phyloP scores from a whole-genome alignment of 2,329 filamentous ascomycete genomes.

The Talaromyces sp. region DNA sequence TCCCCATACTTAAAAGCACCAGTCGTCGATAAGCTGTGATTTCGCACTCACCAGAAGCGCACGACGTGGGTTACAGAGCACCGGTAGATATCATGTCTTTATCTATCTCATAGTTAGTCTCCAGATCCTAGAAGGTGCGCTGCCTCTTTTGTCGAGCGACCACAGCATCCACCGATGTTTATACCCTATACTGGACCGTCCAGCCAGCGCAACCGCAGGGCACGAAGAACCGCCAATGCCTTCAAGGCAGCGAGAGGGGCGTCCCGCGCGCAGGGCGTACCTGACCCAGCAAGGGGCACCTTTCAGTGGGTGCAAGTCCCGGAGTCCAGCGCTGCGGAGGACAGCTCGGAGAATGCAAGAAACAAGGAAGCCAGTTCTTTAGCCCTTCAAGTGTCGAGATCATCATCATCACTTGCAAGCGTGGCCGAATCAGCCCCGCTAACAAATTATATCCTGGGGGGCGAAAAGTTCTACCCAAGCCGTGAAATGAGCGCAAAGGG shows the following conservation, averaged over 20 bases:
- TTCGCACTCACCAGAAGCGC: too few relatives aligned
- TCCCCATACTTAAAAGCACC: too few relatives aligned
- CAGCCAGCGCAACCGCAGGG: background rate
- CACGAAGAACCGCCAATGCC: background rate
- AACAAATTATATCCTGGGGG: background rate
- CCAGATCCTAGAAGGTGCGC: too few relatives aligned
- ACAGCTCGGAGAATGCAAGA: background rate
- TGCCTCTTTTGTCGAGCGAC: too few relatives aligned
- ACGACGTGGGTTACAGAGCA: too few relatives aligned
- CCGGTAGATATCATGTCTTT: too few relatives aligned
- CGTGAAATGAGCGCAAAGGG: background rate
- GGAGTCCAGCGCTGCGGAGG: background rate
- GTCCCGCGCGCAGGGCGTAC: background rate
- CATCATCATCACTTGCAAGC: background rate
- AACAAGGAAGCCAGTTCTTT: background rate
- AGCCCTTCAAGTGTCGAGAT: background rate
- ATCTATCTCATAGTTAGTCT: too few relatives aligned
- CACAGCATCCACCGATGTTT: background rate
- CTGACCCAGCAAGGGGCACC: background rate
- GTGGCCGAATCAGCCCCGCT: background rate
- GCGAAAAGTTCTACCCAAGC: background rate
- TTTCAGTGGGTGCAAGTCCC: background rate
- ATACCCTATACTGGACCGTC: background rate
- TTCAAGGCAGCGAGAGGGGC: background rate
- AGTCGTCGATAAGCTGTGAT: too few relatives aligned